A percentile compares a stretch with the other conserved stretches of the same genome.
These are phyloP conservation scores for Amborella trichopoda DNA, from an alignment of 164 flowering plant genomes.

Conservation along the genomic window DNA sequence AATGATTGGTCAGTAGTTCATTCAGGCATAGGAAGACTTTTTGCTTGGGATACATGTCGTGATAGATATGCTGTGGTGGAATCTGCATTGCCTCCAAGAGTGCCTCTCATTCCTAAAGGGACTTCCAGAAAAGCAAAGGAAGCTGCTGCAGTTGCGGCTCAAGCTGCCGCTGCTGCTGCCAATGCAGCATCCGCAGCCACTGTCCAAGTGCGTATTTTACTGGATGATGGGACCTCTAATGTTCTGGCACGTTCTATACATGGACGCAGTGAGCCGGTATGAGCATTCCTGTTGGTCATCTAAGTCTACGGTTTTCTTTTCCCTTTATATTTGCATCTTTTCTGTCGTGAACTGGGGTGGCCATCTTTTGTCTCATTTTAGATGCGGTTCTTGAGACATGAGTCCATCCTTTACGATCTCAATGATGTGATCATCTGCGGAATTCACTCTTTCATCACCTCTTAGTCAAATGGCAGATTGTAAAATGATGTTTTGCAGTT, in stretches of 20 bases:
- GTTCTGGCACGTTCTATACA: conserved; percentile 79
- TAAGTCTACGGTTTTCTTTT: not conserved
- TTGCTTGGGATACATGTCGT: conserved; percentile 97
- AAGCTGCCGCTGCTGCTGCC: conserved; percentile 94
- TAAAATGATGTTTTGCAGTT: too few species aligned
- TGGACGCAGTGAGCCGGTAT: conserved; percentile 84
- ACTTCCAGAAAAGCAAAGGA: conserved; percentile 92
- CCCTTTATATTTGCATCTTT: too few species aligned
- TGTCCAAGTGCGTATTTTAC: conserved; percentile 90
- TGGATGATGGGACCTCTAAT: conserved; percentile 97
- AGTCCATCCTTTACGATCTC: too few species aligned
- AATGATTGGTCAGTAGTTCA: conserved; percentile 96
- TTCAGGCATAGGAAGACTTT: conserved; percentile 92
- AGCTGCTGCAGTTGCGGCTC: conserved; percentile 96
- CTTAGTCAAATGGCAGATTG: too few species aligned
- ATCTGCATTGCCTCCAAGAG: conserved; percentile 66
- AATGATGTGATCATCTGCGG: too few species aligned
- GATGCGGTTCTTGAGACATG: too few species aligned
- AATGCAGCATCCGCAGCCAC: conserved; percentile 73
- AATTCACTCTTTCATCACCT: too few species aligned
- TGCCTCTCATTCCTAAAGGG: conserved; percentile 78
- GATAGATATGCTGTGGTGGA: conserved; percentile 93
- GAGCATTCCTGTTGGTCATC: not conserved
- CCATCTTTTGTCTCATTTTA: too few species aligned
- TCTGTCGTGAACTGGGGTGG: too few species aligned